These are phyloP conservation scores for Exophiala spinifera DNA, from an alignment of 2,329 filamentous ascomycete genomes.

Conservation along the genomic window DNA sequence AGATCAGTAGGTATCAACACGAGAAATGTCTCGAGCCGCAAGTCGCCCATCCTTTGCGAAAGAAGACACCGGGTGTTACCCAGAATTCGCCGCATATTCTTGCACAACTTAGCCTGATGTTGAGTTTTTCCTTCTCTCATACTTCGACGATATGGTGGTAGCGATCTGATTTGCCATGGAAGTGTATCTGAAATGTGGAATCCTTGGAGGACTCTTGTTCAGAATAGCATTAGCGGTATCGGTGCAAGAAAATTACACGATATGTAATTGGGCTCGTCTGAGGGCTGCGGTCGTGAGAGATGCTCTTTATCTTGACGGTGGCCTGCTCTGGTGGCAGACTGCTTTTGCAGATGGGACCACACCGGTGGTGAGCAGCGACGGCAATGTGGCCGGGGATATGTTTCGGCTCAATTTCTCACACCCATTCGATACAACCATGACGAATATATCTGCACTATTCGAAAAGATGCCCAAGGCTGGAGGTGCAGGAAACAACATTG, in stretches of 20 bases:
- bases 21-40: constrained; percentile 13
- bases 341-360: constrained; percentile 26
- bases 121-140: neutral
- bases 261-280: constrained; percentile 26
- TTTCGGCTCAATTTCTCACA: constrained; percentile 59
- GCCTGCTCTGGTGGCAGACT: constrained; percentile 27
- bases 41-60: neutral
- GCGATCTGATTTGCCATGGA: constrained; percentile 9
- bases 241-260: constrained; percentile 24
- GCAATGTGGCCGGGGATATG: constrained; percentile 45
- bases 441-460: constrained; percentile 59
- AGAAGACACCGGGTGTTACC: neutral
- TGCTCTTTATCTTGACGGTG: constrained; percentile 26
- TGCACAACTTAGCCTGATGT: neutral
- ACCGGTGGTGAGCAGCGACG: constrained; percentile 24
- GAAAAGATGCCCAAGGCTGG: constrained; percentile 48
- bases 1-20: constrained; percentile 13
- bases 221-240: constrained; percentile 6
- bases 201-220: constrained; percentile 6
- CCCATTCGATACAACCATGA: constrained; percentile 49
- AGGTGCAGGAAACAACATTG: constrained; percentile 42
- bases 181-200: neutral
- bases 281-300: constrained; percentile 24
- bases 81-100: neutral
- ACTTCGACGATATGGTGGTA: constrained; percentile 1